phyloP scores from a whole-genome alignment of 208 protist genomes.

The Endotrypanum monterogeii region DNA sequence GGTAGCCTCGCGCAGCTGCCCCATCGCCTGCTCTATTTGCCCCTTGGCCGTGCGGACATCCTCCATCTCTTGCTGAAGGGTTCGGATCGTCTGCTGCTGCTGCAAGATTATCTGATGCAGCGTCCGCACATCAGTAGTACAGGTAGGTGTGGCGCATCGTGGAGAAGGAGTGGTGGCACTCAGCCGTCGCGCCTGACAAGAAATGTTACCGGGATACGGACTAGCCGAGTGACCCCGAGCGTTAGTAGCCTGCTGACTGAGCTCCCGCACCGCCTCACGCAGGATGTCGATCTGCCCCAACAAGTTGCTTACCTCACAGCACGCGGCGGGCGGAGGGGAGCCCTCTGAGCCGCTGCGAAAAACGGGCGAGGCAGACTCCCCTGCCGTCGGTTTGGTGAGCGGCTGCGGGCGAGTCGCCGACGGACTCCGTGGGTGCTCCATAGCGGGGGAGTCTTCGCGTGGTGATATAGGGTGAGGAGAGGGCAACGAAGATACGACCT shows the following conservation, averaged over 20 bases:
- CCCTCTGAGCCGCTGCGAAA: not conserved
- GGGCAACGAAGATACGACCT: not conserved
- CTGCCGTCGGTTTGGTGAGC: not conserved
- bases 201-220: slow-evolving; percentile 9
- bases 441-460: not conserved
- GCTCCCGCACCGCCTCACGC: slow-evolving; percentile 43
- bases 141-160: slow-evolving; percentile 31
- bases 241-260: slow-evolving; percentile 37
- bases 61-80: slow-evolving; percentile 43
- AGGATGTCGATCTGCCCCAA: slow-evolving; percentile 33
- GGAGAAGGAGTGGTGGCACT: slow-evolving; percentile 22
- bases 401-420: slow-evolving; percentile 12
- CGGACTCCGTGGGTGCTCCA: slow-evolving; percentile 13
- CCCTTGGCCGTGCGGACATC: slow-evolving; percentile 23
- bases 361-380: not conserved
- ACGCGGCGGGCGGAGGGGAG: slow-evolving; percentile 10
- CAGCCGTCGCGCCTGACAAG: slow-evolving; percentile 2
- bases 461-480: not conserved
- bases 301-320: slow-evolving; percentile 24
- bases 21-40: slow-evolving; percentile 27
- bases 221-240: slow-evolving; percentile 6
- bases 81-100: slow-evolving; percentile 48
- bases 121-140: slow-evolving; percentile 33
- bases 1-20: slow-evolving; percentile 22
- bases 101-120: slow-evolving; percentile 48